phyloP scores from a whole-genome alignment of 257 asterid genomes.

The Ophiorrhiza pumila region DNA sequence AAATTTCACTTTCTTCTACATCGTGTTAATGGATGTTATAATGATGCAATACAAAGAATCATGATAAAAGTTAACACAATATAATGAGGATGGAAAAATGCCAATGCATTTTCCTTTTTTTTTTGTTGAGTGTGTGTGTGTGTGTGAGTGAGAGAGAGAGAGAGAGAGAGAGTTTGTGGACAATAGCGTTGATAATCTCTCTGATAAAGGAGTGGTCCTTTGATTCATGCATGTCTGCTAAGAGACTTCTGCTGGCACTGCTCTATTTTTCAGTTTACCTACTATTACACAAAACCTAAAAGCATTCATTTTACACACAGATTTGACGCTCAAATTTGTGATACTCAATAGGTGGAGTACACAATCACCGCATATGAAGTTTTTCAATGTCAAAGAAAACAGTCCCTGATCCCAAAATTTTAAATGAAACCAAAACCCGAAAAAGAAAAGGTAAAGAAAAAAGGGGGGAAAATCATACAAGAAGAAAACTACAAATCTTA shows the following conservation, averaged over 20 bases:
- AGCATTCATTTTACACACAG: background rate
- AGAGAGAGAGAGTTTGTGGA: background rate
- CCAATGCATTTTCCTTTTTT: no score
- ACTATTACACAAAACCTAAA: background rate
- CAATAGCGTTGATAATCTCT: background rate
- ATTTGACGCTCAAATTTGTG: background rate
- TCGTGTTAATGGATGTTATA: background rate
- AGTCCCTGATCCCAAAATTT: background rate
- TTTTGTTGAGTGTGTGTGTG: background rate
- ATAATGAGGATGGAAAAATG: no score
- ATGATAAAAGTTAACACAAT: background rate
- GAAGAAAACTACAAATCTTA: background rate
- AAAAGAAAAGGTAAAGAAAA: background rate
- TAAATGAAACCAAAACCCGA: background rate
- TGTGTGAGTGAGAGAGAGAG: background rate
- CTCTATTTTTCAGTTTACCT: background rate
- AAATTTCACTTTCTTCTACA: background rate
- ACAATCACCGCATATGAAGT: background rate
- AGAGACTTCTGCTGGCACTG: background rate
- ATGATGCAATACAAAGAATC: background rate
- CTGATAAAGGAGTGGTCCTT: background rate
- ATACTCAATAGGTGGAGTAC: background rate
- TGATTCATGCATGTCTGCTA: no score
- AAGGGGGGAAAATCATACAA: background rate
- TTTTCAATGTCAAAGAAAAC: background rate